A percentile compares a stretch with the other conserved stretches of the same genome.
Evolutionary conservation across 352 stramenopile genomes (phyloP).

Genomic region (Globisporangium echinulatum): DNA sequence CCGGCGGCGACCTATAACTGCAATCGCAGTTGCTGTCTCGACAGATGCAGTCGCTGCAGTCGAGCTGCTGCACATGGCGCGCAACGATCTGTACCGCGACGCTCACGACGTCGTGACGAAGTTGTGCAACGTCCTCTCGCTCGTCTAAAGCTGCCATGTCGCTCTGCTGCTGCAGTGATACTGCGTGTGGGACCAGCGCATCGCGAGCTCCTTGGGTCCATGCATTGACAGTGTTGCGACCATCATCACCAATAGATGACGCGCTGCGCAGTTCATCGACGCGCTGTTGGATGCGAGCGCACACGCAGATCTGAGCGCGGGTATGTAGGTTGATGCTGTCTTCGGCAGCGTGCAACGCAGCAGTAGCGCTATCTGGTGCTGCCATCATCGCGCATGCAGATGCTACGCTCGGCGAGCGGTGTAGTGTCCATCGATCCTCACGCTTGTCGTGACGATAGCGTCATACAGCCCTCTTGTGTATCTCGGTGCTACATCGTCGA

Average conservation of each 20-base stretch:
- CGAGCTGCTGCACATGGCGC: slow-evolving; percentile 8
- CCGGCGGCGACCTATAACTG: no score
- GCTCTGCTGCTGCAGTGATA: neutral
- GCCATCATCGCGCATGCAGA: no score
- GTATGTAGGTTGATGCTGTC: neutral
- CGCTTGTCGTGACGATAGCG: no score
- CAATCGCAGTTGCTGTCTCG: neutral
- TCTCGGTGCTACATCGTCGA: no score
- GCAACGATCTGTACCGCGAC: slow-evolving; percentile 21
- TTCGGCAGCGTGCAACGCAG: neutral
- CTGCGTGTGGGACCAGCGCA: neutral
- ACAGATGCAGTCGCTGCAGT: no score
- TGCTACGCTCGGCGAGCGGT: no score
- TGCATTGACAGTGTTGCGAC: neutral
- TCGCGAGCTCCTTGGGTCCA: neutral
- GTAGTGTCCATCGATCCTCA: no score
- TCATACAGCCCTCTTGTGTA: no score
- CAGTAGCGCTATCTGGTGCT: no score
- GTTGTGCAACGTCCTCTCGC: neutral
- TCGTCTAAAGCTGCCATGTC: neutral
- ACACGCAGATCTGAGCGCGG: slow-evolving; percentile 1
- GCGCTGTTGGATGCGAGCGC: slow-evolving; percentile 5
- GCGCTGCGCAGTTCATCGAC: slow-evolving; percentile 5
- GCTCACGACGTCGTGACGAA: slow-evolving; percentile 20
- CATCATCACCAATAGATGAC: neutral